These are phyloP conservation scores for Stachybotrys chlorohalonatus DNA, from an alignment of 2,329 filamentous ascomycete species.

Conservation along the genomic window DNA sequence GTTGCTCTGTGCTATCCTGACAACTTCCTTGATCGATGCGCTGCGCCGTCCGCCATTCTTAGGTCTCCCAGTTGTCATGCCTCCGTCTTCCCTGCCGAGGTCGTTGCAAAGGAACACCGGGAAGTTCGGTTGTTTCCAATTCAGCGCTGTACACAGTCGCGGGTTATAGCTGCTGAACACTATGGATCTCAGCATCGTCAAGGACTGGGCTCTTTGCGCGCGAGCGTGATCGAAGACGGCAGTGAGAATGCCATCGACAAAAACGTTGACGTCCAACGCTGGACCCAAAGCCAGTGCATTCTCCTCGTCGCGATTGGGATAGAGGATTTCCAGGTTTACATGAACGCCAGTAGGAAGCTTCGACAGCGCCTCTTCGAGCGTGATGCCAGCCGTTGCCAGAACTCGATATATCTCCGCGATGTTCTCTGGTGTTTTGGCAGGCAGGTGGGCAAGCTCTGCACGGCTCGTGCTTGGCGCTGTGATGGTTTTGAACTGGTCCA, in stretches of 20 bases:
- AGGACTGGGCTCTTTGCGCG: slow-evolving; percentile 47
- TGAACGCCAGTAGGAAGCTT: slow-evolving; percentile 73
- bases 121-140: slow-evolving; percentile 99
- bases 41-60: slow-evolving; percentile 59
- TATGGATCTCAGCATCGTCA: slow-evolving; percentile 72
- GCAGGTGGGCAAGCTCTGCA: slow-evolving; percentile 31
- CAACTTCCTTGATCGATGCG: slow-evolving; percentile 88
- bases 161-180: slow-evolving; percentile 93
- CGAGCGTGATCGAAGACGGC: slow-evolving; percentile 90
- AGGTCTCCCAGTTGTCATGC: slow-evolving; percentile 24
- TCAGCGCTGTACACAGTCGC: slow-evolving; percentile 83
- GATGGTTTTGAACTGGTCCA: slow-evolving; percentile 57
- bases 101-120: slow-evolving; percentile 95
- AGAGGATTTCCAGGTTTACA: slow-evolving; percentile 85
- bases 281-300: slow-evolving; percentile 60
- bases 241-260: slow-evolving; percentile 73
- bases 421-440: slow-evolving; percentile 37
- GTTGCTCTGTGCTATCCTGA: slow-evolving; percentile 86
- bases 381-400: slow-evolving; percentile 68
- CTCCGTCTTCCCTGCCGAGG: slow-evolving; percentile 53
- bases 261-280: slow-evolving; percentile 73
- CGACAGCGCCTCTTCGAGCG: slow-evolving; percentile 66
- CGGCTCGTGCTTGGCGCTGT: slow-evolving; percentile 34
- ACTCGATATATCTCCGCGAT: slow-evolving; percentile 62
- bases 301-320: slow-evolving; percentile 71